phyloP scores from a whole-genome alignment of 768 basidiomycete species.

The Dacryopinax primogenitus region DNA sequence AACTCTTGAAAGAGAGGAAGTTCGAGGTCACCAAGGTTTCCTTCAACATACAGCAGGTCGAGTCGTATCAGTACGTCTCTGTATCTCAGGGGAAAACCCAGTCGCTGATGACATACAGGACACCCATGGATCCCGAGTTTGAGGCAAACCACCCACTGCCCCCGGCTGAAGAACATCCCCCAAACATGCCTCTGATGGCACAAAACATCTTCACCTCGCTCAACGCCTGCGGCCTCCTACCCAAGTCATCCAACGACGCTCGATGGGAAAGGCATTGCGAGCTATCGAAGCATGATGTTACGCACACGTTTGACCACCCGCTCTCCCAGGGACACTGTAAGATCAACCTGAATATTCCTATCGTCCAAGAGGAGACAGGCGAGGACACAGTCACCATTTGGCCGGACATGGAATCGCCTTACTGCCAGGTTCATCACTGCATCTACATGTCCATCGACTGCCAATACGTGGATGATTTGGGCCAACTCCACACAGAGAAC shows the following conservation, averaged over 20 bases:
- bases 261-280: not conserved
- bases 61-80: not conserved
- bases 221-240: not conserved
- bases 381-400: not conserved
- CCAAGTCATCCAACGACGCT: not conserved
- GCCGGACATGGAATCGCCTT: slow-evolving; percentile 4
- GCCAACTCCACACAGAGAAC: not conserved
- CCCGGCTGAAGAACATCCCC: not conserved
- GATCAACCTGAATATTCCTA: not conserved
- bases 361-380: slow-evolving; percentile 4
- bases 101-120: not conserved
- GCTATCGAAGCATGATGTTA: not conserved
- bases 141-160: not conserved
- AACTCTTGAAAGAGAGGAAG: not conserved
- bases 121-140: not conserved
- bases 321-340: not conserved
- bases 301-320: not conserved
- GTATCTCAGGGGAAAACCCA: not conserved
- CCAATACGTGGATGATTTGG: not conserved
- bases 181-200: not conserved
- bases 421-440: slow-evolving; percentile 1
- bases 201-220: slow-evolving; percentile 8
- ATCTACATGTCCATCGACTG: slow-evolving; percentile 9
- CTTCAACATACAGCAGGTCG: slow-evolving; percentile 1
- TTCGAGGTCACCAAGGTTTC: not conserved